Conservation (phyloP, 2,329 filamentous ascomycete genomes). For the Pseudogymnoascus sp. region DNA sequence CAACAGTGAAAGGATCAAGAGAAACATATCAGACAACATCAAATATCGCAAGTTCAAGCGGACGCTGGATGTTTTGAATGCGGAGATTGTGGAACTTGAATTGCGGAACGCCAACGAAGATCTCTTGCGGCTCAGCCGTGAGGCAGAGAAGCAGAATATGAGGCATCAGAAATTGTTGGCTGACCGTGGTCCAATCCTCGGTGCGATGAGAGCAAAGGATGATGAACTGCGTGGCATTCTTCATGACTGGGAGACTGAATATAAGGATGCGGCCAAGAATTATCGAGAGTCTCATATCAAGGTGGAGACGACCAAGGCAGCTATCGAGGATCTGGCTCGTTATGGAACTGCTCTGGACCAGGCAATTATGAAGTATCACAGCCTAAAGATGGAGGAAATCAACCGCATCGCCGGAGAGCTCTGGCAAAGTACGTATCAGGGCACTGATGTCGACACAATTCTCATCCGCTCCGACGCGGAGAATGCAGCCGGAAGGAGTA, state of each 20-base stretch:
- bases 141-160: constrained; percentile 60
- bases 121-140: constrained; percentile 62
- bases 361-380: constrained; percentile 95
- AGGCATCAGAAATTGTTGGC: constrained; percentile 62
- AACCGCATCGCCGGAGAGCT: constrained; percentile 90
- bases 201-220: constrained; percentile 76
- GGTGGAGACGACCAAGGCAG: constrained; percentile 85
- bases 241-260: constrained; percentile 76
- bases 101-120: constrained; percentile 75
- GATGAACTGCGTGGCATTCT: constrained; percentile 66
- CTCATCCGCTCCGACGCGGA: constrained; percentile 90
- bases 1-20: constrained; percentile 74
- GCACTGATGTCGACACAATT: constrained; percentile 94
- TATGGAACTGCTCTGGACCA: constrained; percentile 83
- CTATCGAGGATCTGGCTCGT: constrained; percentile 78
- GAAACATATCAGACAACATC: constrained; percentile 82
- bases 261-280: constrained; percentile 69
- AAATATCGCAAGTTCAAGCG: constrained; percentile 70
- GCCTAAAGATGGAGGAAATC: constrained; percentile 96
- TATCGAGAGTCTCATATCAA: constrained; percentile 86
- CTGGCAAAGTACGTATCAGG: constrained; percentile 96
- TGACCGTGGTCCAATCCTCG: constrained; percentile 65
- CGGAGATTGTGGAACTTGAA: constrained; percentile 67
- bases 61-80: constrained; percentile 56
- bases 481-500: constrained; percentile 62